phyloP scores from a whole-genome alignment of 83 land plant species.

The Picea engelmannii region DNA sequence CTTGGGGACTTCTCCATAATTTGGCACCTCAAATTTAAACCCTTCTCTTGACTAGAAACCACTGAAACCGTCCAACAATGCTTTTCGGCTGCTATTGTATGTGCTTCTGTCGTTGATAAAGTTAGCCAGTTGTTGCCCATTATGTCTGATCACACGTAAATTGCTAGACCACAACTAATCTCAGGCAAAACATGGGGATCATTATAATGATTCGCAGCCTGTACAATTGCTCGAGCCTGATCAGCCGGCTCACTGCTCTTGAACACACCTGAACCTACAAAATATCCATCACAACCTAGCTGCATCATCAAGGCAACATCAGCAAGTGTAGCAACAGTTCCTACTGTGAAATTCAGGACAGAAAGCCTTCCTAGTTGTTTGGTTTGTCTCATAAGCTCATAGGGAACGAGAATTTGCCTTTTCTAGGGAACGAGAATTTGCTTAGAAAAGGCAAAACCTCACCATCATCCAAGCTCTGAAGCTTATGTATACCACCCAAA shows the following conservation, averaged over 20 bases:
- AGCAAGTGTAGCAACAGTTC: conserved; percentile 79
- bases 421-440: conserved; percentile 49
- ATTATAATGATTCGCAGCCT: conserved; percentile 76
- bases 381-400: conserved; percentile 82
- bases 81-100: too few species aligned
- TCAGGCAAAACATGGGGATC: conserved; percentile 66
- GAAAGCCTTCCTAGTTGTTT: conserved; percentile 86
- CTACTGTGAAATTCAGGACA: conserved; percentile 79
- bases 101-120: too few species aligned
- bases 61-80: too few species aligned
- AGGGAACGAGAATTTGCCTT: conserved; percentile 49
- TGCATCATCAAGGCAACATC: conserved; percentile 92
- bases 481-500: conserved; percentile 56
- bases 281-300: conserved; percentile 83
- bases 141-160: background rate
- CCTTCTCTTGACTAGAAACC: too few species aligned
- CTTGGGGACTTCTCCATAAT: too few species aligned
- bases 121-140: too few species aligned
- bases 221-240: conserved; percentile 73
- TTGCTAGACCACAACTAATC: conserved; percentile 60
- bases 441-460: conserved; percentile 77
- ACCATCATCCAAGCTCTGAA: conserved; percentile 70
- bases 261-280: conserved; percentile 84
- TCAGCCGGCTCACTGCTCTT: conserved; percentile 72
- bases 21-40: too few species aligned